A percentile compares a stretch with the other conserved stretches of the same genome.
Evolutionary conservation across 306 rosid species (phyloP).

Genomic region (Arachis stenosperma): DNA sequence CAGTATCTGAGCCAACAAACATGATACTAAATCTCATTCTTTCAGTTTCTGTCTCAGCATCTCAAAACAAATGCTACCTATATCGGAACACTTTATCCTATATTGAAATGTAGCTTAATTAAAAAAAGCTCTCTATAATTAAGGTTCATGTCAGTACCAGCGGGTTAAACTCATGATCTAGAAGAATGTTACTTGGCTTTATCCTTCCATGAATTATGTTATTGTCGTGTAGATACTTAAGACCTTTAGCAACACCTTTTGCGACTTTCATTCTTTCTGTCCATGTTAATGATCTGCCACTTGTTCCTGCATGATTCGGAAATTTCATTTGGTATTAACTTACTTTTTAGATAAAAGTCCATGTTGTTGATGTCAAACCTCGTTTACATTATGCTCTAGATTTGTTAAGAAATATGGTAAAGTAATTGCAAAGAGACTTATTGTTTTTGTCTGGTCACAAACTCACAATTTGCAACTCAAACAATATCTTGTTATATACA

Average conservation of each 20-base stretch:
- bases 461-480: neutral
- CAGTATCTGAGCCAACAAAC: too few relatives aligned
- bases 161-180: conserved; percentile 69
- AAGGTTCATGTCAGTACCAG: conserved; percentile 54
- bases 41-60: too few relatives aligned
- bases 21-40: too few relatives aligned
- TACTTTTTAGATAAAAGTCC: neutral
- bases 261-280: conserved; percentile 75
- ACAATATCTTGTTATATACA: neutral
- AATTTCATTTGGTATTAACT: conserved; percentile 1
- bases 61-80: too few relatives aligned
- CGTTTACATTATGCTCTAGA: conserved; percentile 7
- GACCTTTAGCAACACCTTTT: conserved; percentile 67
- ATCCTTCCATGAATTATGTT: conserved; percentile 74
- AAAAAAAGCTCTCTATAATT: conserved; percentile 3
- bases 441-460: too few relatives aligned
- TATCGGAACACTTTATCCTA: neutral
- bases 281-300: conserved; percentile 61
- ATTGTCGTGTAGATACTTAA: conserved; percentile 67
- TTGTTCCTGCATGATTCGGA: conserved; percentile 52
- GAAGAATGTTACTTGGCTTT: conserved; percentile 79
- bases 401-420: neutral
- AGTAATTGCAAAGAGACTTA: neutral
- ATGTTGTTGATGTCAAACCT: neutral
- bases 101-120: conserved; percentile 11